Base-by-base conservation (phyloP, 2,329 filamentous ascomycete species). In the Colletotrichum sp. region DNA sequence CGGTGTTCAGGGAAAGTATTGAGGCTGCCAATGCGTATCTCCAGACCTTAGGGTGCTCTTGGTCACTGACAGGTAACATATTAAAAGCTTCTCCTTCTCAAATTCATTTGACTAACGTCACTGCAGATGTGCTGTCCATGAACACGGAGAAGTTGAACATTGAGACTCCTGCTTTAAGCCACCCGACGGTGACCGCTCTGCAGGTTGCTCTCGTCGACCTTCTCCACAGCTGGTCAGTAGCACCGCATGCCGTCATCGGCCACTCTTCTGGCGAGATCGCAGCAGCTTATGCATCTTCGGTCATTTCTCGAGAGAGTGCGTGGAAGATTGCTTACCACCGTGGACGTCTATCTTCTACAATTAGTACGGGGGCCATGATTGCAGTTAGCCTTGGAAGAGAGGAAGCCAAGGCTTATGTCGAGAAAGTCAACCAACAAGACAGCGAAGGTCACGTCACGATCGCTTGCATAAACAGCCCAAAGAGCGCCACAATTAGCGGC, bases 201-300 rank as follows among this genome's bases (percentile, higher is more conserved):
- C 80, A 84, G 65, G 75, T 84, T 12, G 73, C 79, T 8, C 69
- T 83, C 2, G 78, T 83, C 12, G 79, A 83, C 9, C 69, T 81
- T 4, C 73, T 83, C 1, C 34, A 69, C 0, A 72, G 79, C 0
- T 83, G 82, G 7, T 83, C 83, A 3, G 69, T 88, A 24, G 59
- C 70, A 1, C 82, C 86, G 5, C 48, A 74, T 3, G 82, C 81
- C 2, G 85, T 87, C 0, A 82, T 88, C 4, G 87, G 88, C 5
- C 88, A 89, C 78, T 88, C 86, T 0, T 87, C 85, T 1, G 88
- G 88, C 3, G 88, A 90, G 76, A 89, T 89, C 18, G 87, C 80
- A 1, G 87, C 87, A 0, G 89, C 86, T 0, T 90, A 89, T 77
- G 87, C 88, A 0, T 85, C 86, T 0, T 88, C 87, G 9, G 34